These are phyloP conservation scores for Auricularia auricula-judae DNA, from an alignment of 768 basidiomycete genomes.

Conservation along the genomic window DNA sequence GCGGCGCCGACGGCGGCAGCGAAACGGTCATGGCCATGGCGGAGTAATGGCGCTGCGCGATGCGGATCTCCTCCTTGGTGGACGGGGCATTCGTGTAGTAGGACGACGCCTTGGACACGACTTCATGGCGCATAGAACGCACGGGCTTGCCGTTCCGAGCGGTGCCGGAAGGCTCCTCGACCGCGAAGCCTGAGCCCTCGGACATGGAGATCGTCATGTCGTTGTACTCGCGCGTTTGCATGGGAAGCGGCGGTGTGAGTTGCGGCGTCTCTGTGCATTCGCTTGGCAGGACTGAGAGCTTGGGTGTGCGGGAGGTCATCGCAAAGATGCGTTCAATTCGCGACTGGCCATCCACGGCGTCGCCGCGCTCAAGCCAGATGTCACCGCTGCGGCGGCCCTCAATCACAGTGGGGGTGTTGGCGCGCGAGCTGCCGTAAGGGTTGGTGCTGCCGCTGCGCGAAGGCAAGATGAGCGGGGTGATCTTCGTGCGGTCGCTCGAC, in stretches of 20 bases:
- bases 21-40: constrained; percentile 55
- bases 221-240: constrained; percentile 21
- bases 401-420: constrained; percentile 37
- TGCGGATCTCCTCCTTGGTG: constrained; percentile 47
- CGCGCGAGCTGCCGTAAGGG: neutral
- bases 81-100: constrained; percentile 39
- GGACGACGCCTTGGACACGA: constrained; percentile 37
- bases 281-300: constrained; percentile 50
- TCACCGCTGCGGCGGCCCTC: constrained; percentile 64
- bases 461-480: constrained; percentile 26
- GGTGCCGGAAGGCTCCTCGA: constrained; percentile 38
- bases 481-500: constrained; percentile 28
- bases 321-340: constrained; percentile 51
- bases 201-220: neutral
- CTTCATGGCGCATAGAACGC: constrained; percentile 27
- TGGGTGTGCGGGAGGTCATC: constrained; percentile 53
- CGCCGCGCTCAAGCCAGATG: constrained; percentile 64
- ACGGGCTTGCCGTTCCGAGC: constrained; percentile 37
- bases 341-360: constrained; percentile 55
- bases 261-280: constrained; percentile 29
- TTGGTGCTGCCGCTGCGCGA: constrained; percentile 45
- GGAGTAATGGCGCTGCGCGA: constrained; percentile 65
- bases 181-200: constrained; percentile 3
- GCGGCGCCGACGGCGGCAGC: constrained; percentile 38
- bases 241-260: constrained; percentile 49